A percentile compares a stretch with the other conserved stretches of the same genome.
Evolutionary conservation across 2,329 filamentous ascomycete genomes (phyloP).

Genomic region (Aspergillus transmontanensis): DNA sequence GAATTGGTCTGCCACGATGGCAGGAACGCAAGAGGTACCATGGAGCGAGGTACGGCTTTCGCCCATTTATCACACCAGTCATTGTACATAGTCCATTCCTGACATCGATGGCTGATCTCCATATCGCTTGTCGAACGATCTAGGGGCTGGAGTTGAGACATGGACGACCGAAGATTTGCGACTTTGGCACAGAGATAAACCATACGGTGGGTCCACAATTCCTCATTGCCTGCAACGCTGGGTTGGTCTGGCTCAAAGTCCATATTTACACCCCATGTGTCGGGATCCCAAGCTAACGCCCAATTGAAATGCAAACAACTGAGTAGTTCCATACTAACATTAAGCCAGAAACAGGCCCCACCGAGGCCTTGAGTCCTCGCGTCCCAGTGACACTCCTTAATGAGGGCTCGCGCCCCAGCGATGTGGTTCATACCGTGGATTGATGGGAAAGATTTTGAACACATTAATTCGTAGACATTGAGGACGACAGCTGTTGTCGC

Average conservation of each 20-base stretch:
- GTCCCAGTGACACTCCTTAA: slow-evolving; percentile 89
- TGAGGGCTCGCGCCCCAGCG: slow-evolving; percentile 78
- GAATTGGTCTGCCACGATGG: slow-evolving; percentile 67
- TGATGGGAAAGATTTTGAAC: slow-evolving; percentile 61
- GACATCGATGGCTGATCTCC: slow-evolving; percentile 64
- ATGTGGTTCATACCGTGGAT: slow-evolving; percentile 87
- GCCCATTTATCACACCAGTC: slow-evolving; percentile 84
- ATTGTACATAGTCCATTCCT: slow-evolving; percentile 80
- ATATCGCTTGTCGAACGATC: slow-evolving; percentile 61
- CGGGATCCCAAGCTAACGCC: slow-evolving; percentile 84
- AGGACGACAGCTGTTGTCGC: slow-evolving; percentile 85
- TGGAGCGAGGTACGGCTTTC: slow-evolving; percentile 74
- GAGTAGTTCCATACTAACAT: slow-evolving; percentile 86
- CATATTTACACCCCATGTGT: slow-evolving; percentile 86
- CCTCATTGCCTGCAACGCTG: slow-evolving; percentile 64
- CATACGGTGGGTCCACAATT: slow-evolving; percentile 85
- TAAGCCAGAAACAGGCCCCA: slow-evolving; percentile 91
- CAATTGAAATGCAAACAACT: slow-evolving; percentile 86
- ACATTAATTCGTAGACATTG: slow-evolving; percentile 93
- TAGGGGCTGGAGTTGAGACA: slow-evolving; percentile 62
- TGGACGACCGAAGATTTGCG: slow-evolving; percentile 77
- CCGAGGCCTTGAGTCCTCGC: slow-evolving; percentile 77
- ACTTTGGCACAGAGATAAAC: slow-evolving; percentile 87
- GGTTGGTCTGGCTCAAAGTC: slow-evolving; percentile 63
- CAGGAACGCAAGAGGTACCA: slow-evolving; percentile 82